A percentile compares a stretch with the other conserved stretches of the same genome.
These are phyloP conservation scores for Candida lessepsii DNA, from an alignment of 805 yeast species.

Conservation along the genomic window DNA sequence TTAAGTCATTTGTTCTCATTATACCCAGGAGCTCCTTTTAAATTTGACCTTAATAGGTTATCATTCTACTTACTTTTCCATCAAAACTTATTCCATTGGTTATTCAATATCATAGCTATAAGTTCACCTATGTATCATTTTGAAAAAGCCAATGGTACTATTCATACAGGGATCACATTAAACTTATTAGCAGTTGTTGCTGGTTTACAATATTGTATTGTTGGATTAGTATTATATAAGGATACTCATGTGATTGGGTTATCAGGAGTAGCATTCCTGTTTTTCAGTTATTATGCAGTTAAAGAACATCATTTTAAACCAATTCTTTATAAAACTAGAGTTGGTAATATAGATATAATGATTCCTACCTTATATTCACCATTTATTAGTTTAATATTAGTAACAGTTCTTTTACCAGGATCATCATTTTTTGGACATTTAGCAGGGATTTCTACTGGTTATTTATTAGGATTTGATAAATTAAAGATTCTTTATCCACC, in stretches of 20 bases:
- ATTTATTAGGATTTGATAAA: slow-evolving; percentile 55
- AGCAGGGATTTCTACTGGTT: slow-evolving; percentile 67
- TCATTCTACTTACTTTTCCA: slow-evolving; percentile 77
- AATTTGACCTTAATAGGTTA: slow-evolving; percentile 46
- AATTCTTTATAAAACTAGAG: slow-evolving; percentile 28
- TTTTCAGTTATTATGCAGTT: slow-evolving; percentile 60
- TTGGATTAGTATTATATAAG: slow-evolving; percentile 53
- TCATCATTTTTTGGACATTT: slow-evolving; percentile 75
- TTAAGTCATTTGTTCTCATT: slow-evolving; percentile 43
- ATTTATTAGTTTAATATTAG: slow-evolving; percentile 46
- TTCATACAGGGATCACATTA: slow-evolving; percentile 77
- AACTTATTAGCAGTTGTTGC: slow-evolving; percentile 69
- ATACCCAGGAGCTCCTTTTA: slow-evolving; percentile 54
- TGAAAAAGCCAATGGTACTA: slow-evolving; percentile 77
- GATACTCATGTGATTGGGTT: slow-evolving; percentile 60
- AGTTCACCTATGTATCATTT: slow-evolving; percentile 60
- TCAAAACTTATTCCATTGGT: slow-evolving; percentile 55
- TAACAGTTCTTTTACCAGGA: slow-evolving; percentile 57
- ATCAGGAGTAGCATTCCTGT: slow-evolving; percentile 71
- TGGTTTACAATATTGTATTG: slow-evolving; percentile 59
- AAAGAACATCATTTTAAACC: slow-evolving; percentile 41
- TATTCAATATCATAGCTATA: slow-evolving; percentile 56
- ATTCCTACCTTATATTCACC: slow-evolving; percentile 66
- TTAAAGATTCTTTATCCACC: slow-evolving; percentile 65
- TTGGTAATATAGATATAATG: slow-evolving; percentile 34